Percentiles rank a stretch among this genome's conserved stretches.
Conservation (phyloP, 768 basidiomycete species). For the Suillus spraguei region DNA sequence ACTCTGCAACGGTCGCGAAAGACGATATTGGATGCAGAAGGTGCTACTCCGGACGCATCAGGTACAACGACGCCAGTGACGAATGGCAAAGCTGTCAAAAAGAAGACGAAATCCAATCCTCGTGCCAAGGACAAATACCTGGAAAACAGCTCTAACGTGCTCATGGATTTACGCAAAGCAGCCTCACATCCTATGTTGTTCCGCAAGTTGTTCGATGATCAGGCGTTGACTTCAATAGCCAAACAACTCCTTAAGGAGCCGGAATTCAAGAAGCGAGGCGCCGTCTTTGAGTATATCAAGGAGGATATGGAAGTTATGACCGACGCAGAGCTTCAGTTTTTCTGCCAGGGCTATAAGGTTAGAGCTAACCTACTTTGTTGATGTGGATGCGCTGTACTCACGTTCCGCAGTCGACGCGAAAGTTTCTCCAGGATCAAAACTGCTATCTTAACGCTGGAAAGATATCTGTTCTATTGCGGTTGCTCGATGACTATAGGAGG, state of each 20-base stretch:
- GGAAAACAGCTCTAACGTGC: constrained; percentile 88
- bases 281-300: constrained; percentile 82
- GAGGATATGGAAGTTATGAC: constrained; percentile 99
- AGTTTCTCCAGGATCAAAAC: constrained; percentile 70
- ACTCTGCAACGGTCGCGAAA: constrained; percentile 84
- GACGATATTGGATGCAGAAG: constrained; percentile 59
- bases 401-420: constrained; percentile 59
- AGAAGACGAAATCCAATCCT: constrained; percentile 35
- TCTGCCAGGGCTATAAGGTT: constrained; percentile 87
- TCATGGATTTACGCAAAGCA: constrained; percentile 98
- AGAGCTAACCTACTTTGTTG: not conserved
- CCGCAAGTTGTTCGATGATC: constrained; percentile 80
- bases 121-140: constrained; percentile 69
- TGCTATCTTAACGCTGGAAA: constrained; percentile 91
- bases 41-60: constrained; percentile 29
- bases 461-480: constrained; percentile 67
- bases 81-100: constrained; percentile 31
- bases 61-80: constrained; percentile 33
- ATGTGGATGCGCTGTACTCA: constrained; percentile 12
- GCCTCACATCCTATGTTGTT: constrained; percentile 97
- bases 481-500: constrained; percentile 66
- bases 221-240: constrained; percentile 71
- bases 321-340: constrained; percentile 90
- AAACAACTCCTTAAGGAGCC: constrained; percentile 87
- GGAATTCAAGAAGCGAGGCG: constrained; percentile 84